Evolutionary conservation across 331 rosid genomes (phyloP).

Genomic region (Ulmus americana): DNA sequence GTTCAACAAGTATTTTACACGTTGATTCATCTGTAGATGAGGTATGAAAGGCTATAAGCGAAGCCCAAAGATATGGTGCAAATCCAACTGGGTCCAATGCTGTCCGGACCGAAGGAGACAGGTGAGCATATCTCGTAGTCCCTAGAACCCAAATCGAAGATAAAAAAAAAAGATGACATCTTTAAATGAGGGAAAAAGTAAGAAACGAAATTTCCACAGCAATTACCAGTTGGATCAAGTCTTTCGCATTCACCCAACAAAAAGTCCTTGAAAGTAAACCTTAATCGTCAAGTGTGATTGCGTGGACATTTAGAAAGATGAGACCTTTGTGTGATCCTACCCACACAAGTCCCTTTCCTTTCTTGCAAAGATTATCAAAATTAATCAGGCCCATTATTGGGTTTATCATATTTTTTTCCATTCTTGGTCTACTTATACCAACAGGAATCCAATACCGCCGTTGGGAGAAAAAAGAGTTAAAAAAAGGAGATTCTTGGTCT

Average conservation of each 20-base stretch:
- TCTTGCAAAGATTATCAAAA: conserved; percentile 8
- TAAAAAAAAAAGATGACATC: too few species aligned
- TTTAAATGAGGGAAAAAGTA: too few species aligned
- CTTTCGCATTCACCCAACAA: neutral
- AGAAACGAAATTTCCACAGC: too few species aligned
- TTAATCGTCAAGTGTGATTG: neutral
- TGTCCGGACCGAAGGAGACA: conserved; percentile 30
- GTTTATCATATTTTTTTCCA: neutral
- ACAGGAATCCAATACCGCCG: conserved; percentile 16
- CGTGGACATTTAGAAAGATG: conserved; percentile 15
- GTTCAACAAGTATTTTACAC: too few species aligned
- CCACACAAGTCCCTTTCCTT: conserved; percentile 31
- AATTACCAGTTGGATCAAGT: too few species aligned
- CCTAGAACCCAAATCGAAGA: too few species aligned
- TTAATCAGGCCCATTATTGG: too few species aligned
- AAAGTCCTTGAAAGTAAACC: conserved; percentile 15
- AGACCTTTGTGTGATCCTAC: conserved; percentile 3
- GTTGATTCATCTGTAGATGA: neutral
- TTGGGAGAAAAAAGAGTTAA: neutral
- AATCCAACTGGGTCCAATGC: conserved; percentile 10
- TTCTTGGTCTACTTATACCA: conserved; percentile 7
- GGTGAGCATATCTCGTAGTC: neutral
- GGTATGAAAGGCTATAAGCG: neutral
- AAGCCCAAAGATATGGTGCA: conserved; percentile 16
- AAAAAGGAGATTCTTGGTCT: conserved; percentile 19